Conservation (phyloP, 1,284 basidiomycete species). For the Apiotrichum veenhuisii region DNA sequence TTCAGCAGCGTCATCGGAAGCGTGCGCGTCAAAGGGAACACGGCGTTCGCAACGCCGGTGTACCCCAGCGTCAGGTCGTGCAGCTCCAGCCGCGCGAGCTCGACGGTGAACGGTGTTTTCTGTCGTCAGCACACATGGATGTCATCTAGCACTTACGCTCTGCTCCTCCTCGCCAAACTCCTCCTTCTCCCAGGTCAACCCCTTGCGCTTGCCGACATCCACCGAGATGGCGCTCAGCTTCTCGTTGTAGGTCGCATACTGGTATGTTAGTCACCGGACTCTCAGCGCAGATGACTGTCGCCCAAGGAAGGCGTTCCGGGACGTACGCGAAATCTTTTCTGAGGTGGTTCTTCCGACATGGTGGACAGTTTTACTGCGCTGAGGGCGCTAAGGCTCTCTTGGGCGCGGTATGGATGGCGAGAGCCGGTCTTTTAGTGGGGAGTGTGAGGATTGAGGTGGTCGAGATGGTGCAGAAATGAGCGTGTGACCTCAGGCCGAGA, state of each 20-base stretch:
- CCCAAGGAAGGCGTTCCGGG: not conserved
- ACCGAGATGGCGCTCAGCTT: conserved; percentile 44
- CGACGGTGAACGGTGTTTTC: conserved; percentile 44
- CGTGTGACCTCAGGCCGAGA: no score
- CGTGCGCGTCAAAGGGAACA: conserved; percentile 63
- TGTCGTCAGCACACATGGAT: conserved; percentile 13
- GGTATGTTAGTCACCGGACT: conserved; percentile 1
- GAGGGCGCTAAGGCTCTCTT: not conserved
- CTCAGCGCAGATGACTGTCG: no score
- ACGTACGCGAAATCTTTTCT: conserved; percentile 43
- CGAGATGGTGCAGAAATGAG: no score
- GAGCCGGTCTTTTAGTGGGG: not conserved
- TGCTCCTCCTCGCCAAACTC: conserved; percentile 42
- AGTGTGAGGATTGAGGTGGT: not conserved
- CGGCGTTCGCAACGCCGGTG: conserved; percentile 62
- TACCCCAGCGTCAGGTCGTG: conserved; percentile 76
- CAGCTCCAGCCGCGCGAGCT: conserved; percentile 46
- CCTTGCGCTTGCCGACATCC: conserved; percentile 43
- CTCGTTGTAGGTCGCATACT: conserved; percentile 47
- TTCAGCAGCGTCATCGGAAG: conserved; percentile 78
- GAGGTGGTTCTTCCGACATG: conserved; percentile 42
- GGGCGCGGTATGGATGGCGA: not conserved
- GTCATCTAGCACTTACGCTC: conserved; percentile 26
- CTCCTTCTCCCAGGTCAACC: conserved; percentile 44
- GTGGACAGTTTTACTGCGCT: not conserved